Base-by-base conservation (phyloP, 768 basidiomycete genomes). In the Astraeus odoratus region DNA sequence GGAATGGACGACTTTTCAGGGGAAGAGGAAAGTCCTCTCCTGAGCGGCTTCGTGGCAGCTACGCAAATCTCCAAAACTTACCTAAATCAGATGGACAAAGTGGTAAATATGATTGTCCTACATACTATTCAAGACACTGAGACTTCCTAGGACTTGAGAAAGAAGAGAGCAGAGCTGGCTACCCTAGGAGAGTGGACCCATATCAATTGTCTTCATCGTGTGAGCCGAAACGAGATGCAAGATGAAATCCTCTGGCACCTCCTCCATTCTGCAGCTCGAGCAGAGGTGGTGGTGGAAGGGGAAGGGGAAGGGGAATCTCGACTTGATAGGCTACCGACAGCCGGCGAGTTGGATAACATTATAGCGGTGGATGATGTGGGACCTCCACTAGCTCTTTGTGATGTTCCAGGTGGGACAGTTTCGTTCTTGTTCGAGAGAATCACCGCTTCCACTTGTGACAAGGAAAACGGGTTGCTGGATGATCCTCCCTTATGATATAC, bases 121-220 rank as follows among this genome's bases (percentile, higher is more conserved):
- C 41, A 43, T 35, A 47, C 35, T 19, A 35, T 42, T 46, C 6
- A 42, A 8, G 37, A 2, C 15, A 12, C 30, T 9, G 9, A 18
- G 9, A 30, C 15, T 12, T 10, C 7, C 19, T 47, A 86, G 87
- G 80, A 82, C 51, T 50, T 79, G 50, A 74, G 76, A 55, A 83
- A 79, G 66, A 83, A 85, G 69, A 79, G 76, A 52, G 72, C 70
- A 8, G 81, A 71, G 43, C 73, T 94, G 29, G 81, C 84, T 5
- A 73, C 82, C 4, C 73, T 95, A 25, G 76, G 78, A 35, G 79
- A 87, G 56, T 95, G 91, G 90, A 82, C 75, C 19, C 92, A 95
- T 57, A 76, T 91, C 61, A 79, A 90, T 57, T 87, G 88, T 57
- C 65, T 86, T 16, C 68, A 65, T 36, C 53, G 65, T 5, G 58